Evolutionary conservation across 345 rosid species (phyloP), one percentile per base, ranked within the genome.

Genomic region (Gossypium anomalum): DNA sequence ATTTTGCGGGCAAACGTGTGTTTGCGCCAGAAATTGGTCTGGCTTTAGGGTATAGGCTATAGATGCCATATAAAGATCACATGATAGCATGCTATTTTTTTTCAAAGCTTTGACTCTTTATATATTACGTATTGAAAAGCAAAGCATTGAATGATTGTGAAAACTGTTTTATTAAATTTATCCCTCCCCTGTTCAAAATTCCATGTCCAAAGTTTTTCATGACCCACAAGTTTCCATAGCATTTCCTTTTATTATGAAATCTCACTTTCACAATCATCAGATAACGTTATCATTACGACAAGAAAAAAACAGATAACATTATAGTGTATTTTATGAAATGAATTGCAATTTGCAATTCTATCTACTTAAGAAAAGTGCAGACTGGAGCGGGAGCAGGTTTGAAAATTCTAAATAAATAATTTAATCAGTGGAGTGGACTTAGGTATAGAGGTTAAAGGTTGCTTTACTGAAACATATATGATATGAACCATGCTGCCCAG

Each of bases 121-220:
- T 62, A 17, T 56, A 10, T 56, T 55, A 20, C 19, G 22, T 55
- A 55, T 55, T n/a, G 19, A 55, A 8, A 55, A n/a, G 9, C 9
- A 53, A 55, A 55, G n/a, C 16, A n/a, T 71, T 44, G 9, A 64
- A 75, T 80, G n/a, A 77, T 75, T 68, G 68, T 34, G 65, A 63
- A 68, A 72, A 53, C 58, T 59, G 15, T 12, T 16, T 43, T 14
- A 9, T 13, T 55, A 10, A 57, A 49, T 22, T 2, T 52, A 70
- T 70, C 10, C 41, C 16, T 52, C 51, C 34, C 23, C 27, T 34
- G 17, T 9, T 51, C 22, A 25, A 51, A 47, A 53, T 15, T 53
- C 60, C 47, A 14, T 16, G 59, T 51, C n/a, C 23, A 13, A 67
- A 17, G 61, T 17, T 17, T 55, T 64, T 22, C 34, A 19, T 7